These are phyloP conservation scores for Ophiobolus disseminans DNA, from an alignment of 2,329 filamentous ascomycete genomes.

Conservation along the genomic window DNA sequence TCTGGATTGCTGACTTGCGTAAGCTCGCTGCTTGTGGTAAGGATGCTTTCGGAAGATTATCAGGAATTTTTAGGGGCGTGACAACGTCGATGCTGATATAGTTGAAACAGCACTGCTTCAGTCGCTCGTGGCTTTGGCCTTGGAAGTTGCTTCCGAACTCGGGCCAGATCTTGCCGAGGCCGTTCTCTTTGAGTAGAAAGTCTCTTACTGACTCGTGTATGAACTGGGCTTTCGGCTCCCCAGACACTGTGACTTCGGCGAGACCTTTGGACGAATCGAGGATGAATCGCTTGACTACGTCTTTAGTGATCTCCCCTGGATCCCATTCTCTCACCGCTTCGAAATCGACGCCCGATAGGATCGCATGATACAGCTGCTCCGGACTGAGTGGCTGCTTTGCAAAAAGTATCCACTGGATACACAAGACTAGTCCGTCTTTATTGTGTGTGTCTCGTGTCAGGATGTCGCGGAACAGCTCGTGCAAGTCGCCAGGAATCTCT, in stretches of 20 bases:
- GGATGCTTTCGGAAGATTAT: conserved; percentile 12
- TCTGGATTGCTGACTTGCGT: conserved; percentile 12
- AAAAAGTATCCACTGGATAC: conserved; percentile 31
- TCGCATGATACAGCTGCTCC: conserved; percentile 22
- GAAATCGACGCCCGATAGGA: conserved; percentile 12
- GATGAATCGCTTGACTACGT: conserved; percentile 21
- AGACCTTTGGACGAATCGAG: conserved; percentile 30
- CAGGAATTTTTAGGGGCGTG: conserved; percentile 32
- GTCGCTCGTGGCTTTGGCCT: conserved; percentile 50
- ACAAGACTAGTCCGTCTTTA: conserved; percentile 15
- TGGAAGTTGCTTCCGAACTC: conserved; percentile 40
- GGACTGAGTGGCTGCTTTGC: conserved; percentile 18
- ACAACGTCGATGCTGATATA: conserved; percentile 34
- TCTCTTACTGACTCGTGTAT: conserved; percentile 41
- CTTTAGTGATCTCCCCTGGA: conserved; percentile 14
- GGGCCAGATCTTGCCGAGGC: conserved; percentile 38
- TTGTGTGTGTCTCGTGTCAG: conserved; percentile 50
- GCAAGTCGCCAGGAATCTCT: conserved; percentile 52
- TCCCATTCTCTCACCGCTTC: conserved; percentile 12
- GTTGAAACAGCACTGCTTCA: conserved; percentile 30
- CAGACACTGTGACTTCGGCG: conserved; percentile 16
- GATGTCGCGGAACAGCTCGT: conserved; percentile 57
- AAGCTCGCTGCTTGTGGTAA: conserved; percentile 1
- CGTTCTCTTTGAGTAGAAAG: conserved; percentile 50
- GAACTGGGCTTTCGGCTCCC: conserved; percentile 35